Conservation (phyloP, 345 rosid species). For the Microthlaspi erraticum region DNA sequence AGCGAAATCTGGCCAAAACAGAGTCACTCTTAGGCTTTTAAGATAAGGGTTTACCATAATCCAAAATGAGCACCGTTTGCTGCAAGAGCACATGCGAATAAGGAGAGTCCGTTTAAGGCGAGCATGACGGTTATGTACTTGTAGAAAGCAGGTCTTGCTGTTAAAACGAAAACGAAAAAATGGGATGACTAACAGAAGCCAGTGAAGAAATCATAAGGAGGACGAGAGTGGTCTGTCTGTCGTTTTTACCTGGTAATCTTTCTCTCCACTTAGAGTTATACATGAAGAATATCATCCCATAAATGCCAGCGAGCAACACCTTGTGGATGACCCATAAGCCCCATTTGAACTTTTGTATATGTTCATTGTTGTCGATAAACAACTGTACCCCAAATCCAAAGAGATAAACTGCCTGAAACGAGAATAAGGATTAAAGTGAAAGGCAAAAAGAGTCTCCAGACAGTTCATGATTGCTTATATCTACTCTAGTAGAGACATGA, state of each 20-base stretch:
- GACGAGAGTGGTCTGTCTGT: not conserved
- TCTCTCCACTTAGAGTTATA: slow-evolving; percentile 95
- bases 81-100: slow-evolving; percentile 71
- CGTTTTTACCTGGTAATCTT: slow-evolving; percentile 74
- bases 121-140: slow-evolving; percentile 77
- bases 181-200: slow-evolving; percentile 26
- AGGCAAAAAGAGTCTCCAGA: not conserved
- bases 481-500: not conserved
- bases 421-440: slow-evolving; percentile 4
- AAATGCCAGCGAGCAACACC: slow-evolving; percentile 77
- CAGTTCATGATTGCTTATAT: not conserved
- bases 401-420: slow-evolving; percentile 78
- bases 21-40: not conserved
- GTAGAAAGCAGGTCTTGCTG: slow-evolving; percentile 98
- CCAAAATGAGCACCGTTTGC: slow-evolving; percentile 80
- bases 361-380: slow-evolving; percentile 69
- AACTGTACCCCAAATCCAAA: slow-evolving; percentile 86
- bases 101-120: slow-evolving; percentile 66
- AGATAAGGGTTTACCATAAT: slow-evolving; percentile 60
- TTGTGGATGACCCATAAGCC: slow-evolving; percentile 88
- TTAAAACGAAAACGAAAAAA: slow-evolving; percentile 27
- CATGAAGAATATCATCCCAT: slow-evolving; percentile 82
- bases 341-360: slow-evolving; percentile 71
- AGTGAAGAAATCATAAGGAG: slow-evolving; percentile 21
- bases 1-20: slow-evolving; percentile 11